Evolutionary conservation across 2,329 filamentous ascomycete species (phyloP).

Genomic region (Calonectria leucothoes): DNA sequence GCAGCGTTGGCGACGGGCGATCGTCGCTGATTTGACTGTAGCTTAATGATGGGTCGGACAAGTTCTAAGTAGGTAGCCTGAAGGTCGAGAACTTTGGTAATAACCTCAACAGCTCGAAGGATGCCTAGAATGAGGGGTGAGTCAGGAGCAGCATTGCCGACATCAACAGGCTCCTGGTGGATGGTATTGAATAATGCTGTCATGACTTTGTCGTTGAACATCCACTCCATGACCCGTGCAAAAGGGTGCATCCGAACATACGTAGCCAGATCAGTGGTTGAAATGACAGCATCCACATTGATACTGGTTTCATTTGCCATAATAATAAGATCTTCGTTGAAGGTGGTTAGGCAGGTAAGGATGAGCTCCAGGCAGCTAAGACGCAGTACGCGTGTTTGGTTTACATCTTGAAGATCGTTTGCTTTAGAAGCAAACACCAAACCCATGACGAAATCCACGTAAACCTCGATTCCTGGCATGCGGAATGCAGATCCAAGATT

Average conservation of each 20-base stretch:
- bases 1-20: constrained; percentile 74
- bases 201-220: constrained; percentile 93
- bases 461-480: constrained; percentile 86
- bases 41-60: constrained; percentile 81
- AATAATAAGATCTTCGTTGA: constrained; percentile 93
- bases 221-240: constrained; percentile 95
- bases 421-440: constrained; percentile 78
- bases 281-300: constrained; percentile 79
- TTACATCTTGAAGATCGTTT: constrained; percentile 72
- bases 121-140: constrained; percentile 86
- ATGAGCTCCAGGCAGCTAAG: constrained; percentile 89
- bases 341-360: constrained; percentile 80
- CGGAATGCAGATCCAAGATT: constrained; percentile 82
- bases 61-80: constrained; percentile 94
- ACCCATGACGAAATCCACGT: constrained; percentile 90
- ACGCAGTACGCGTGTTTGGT: constrained; percentile 79
- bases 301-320: constrained; percentile 84
- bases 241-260: constrained; percentile 95
- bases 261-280: constrained; percentile 77
- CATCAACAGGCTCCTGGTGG: constrained; percentile 78
- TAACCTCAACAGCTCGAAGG: constrained; percentile 83
- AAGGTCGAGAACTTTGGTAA: constrained; percentile 84
- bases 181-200: constrained; percentile 81
- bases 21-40: constrained; percentile 69
- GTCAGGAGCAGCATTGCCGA: constrained; percentile 78